These are phyloP conservation scores for Mycena vulgaris DNA, from an alignment of 768 basidiomycete genomes.

Conservation along the genomic window DNA sequence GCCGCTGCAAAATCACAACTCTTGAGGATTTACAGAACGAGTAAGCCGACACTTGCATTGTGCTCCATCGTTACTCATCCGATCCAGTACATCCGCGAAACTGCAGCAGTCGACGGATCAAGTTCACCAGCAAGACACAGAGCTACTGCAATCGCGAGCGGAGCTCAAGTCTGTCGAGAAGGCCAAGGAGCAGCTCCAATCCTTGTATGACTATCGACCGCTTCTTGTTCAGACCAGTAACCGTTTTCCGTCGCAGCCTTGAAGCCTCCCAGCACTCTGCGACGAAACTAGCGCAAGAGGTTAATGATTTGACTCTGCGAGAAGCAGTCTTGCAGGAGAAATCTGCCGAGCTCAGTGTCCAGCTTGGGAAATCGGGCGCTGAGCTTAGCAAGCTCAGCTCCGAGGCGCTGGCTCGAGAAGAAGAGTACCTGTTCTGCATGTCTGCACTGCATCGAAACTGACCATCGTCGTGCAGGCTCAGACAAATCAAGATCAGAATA, in stretches of 20 bases:
- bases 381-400: slow-evolving; percentile 13
- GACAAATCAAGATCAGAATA: slow-evolving; percentile 16
- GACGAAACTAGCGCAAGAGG: slow-evolving; percentile 15
- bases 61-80: not conserved
- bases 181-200: slow-evolving; percentile 20
- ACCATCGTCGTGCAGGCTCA: slow-evolving; percentile 9
- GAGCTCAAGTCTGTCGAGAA: slow-evolving; percentile 3
- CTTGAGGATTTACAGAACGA: slow-evolving; percentile 24
- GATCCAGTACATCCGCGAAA: slow-evolving; percentile 16
- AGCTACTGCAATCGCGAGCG: slow-evolving; percentile 15
- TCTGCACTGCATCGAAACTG: not conserved
- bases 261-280: not conserved
- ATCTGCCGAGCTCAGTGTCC: slow-evolving; percentile 6
- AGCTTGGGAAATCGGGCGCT: not conserved
- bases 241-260: slow-evolving; percentile 9
- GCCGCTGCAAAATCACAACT: slow-evolving; percentile 3
- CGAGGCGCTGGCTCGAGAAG: slow-evolving; percentile 27
- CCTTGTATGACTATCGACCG: slow-evolving; percentile 8
- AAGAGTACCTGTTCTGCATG: slow-evolving; percentile 16
- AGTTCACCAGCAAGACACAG: slow-evolving; percentile 17
- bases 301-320: slow-evolving; percentile 26
- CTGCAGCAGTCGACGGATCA: slow-evolving; percentile 23
- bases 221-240: not conserved
- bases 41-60: slow-evolving; percentile 3
- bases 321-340: slow-evolving; percentile 34